A percentile compares a stretch with the other conserved stretches of the same genome.
These are phyloP conservation scores for Anthracocystis walkeri DNA, from an alignment of 1,284 basidiomycete genomes.

Conservation along the genomic window DNA sequence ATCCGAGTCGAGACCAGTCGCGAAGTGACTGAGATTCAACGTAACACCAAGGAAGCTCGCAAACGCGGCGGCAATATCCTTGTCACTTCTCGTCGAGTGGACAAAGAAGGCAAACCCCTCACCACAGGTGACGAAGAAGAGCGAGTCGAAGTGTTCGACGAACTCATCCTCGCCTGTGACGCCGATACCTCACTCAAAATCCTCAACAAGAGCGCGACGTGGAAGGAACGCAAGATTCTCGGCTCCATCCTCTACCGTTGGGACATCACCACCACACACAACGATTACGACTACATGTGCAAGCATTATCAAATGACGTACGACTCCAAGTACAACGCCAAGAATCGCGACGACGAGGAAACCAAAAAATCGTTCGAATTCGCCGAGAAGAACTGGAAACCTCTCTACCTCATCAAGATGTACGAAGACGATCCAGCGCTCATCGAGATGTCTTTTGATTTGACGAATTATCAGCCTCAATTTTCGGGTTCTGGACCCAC, in stretches of 20 bases:
- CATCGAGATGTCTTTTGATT: constrained; percentile 76
- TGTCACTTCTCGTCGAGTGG: constrained; percentile 45
- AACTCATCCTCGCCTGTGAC: constrained; percentile 75
- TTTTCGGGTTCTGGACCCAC: constrained; percentile 67
- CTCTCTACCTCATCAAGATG: constrained; percentile 73
- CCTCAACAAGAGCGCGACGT: constrained; percentile 74
- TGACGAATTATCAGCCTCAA: constrained; percentile 75
- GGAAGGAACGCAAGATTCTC: constrained; percentile 75
- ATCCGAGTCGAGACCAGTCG: constrained; percentile 72
- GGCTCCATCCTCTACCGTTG: constrained; percentile 74
- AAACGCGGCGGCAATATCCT: constrained; percentile 54
- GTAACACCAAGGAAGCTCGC: constrained; percentile 53
- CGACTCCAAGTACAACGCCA: constrained; percentile 69
- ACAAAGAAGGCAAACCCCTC: constrained; percentile 47
- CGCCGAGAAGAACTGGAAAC: constrained; percentile 73
- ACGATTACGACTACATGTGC: constrained; percentile 74
- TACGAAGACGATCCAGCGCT: constrained; percentile 74
- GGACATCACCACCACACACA: constrained; percentile 76
- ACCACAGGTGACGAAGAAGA: constrained; percentile 43
- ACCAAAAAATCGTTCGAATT: constrained; percentile 70
- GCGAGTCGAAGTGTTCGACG: constrained; percentile 74
- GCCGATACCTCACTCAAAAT: constrained; percentile 76
- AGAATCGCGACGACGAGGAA: constrained; percentile 68
- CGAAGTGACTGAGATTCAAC: constrained; percentile 71
- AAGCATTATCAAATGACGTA: constrained; percentile 70